These are phyloP conservation scores for Leishmania tarentolae DNA, from an alignment of 208 protist species.

Conservation along the genomic window DNA sequence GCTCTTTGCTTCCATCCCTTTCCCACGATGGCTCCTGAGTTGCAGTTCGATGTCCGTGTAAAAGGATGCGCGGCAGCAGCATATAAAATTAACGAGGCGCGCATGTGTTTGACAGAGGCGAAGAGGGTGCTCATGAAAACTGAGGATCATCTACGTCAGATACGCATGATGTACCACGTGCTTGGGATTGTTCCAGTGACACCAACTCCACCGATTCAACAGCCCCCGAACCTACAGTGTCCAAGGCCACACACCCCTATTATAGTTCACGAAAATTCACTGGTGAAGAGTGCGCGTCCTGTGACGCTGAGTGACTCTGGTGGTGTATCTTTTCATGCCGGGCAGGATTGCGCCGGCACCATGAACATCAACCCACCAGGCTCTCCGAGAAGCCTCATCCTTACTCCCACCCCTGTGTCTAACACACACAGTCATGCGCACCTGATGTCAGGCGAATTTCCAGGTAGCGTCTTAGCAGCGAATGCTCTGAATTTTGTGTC, in stretches of 20 bases:
- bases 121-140: slow-evolving; percentile 24
- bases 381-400: slow-evolving; percentile 8
- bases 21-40: slow-evolving; percentile 13
- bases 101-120: slow-evolving; percentile 22
- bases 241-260: background rate
- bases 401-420: slow-evolving; percentile 10
- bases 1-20: background rate
- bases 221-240: background rate
- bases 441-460: background rate
- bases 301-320: background rate
- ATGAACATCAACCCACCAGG: background rate
- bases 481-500: slow-evolving; percentile 37
- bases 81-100: slow-evolving; percentile 7
- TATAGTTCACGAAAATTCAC: background rate
- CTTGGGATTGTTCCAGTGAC: slow-evolving; percentile 6
- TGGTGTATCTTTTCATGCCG: background rate
- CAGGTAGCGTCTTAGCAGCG: slow-evolving; percentile 4
- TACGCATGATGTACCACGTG: slow-evolving; percentile 13
- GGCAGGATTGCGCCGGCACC: background rate
- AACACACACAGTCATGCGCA: slow-evolving; percentile 14
- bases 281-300: background rate
- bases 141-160: slow-evolving; percentile 31
- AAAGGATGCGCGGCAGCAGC: slow-evolving; percentile 17
- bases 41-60: slow-evolving; percentile 14
- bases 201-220: background rate